phyloP scores from a whole-genome alignment of 805 yeast genomes.

The Candida sphagnicola region DNA sequence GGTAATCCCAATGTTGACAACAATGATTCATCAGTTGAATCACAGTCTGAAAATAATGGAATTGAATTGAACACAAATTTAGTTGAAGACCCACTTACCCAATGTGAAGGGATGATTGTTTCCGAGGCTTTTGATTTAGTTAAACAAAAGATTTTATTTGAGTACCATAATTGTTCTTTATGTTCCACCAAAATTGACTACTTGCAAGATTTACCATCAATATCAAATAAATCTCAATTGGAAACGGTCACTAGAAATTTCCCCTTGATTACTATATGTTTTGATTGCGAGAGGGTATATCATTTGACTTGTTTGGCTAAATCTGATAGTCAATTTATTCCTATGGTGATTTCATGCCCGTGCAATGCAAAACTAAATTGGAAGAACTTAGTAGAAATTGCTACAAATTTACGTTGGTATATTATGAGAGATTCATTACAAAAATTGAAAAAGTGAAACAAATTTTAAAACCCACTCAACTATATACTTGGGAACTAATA shows the following conservation, averaged over 20 bases:
- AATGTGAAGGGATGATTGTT: not conserved
- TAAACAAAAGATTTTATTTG: slow-evolving; percentile 10
- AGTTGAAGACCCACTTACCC: no score
- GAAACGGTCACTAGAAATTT: slow-evolving; percentile 6
- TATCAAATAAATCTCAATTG: slow-evolving; percentile 5
- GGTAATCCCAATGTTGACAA: no score
- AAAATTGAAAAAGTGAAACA: not conserved
- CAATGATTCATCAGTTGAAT: not conserved
- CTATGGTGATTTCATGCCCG: slow-evolving; percentile 12
- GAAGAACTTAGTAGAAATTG: slow-evolving; percentile 15
- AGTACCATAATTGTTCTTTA: slow-evolving; percentile 22
- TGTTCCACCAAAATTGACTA: slow-evolving; percentile 32
- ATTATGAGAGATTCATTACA: slow-evolving; percentile 10
- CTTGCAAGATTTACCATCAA: slow-evolving; percentile 13
- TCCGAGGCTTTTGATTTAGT: slow-evolving; percentile 6
- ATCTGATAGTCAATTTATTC: slow-evolving; percentile 9
- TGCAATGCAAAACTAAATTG: slow-evolving; percentile 16
- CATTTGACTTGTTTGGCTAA: slow-evolving; percentile 40
- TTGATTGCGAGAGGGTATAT: slow-evolving; percentile 26
- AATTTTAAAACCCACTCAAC: no score
- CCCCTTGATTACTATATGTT: slow-evolving; percentile 34
- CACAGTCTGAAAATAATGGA: no score
- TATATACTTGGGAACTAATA: not conserved
- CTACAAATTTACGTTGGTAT: slow-evolving; percentile 19
- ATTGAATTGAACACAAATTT: no score